Conservation (phyloP, 2,329 filamentous ascomycete species). For the Niveomyces coronatus region DNA sequence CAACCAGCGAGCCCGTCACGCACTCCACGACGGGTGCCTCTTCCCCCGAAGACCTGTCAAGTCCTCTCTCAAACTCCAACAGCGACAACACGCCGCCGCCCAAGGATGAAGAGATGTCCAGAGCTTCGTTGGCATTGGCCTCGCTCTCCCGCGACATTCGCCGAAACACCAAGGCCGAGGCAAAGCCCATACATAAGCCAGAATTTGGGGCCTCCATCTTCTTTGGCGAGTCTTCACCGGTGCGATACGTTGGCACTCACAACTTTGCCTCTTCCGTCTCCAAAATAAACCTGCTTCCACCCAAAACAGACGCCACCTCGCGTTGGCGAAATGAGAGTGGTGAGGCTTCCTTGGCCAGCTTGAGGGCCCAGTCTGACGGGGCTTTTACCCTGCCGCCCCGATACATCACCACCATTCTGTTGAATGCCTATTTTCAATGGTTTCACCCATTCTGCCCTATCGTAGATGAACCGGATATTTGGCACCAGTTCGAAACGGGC, state of each 20-base stretch:
- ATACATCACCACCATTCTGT: conserved; percentile 24
- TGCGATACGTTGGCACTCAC: conserved; percentile 32
- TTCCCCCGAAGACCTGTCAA: neutral
- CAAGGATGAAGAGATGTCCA: conserved; percentile 8
- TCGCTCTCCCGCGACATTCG: conserved; percentile 4
- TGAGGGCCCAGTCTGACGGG: conserved; percentile 9
- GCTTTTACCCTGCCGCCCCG: conserved; percentile 30
- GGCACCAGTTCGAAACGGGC: conserved; percentile 23
- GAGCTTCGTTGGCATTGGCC: conserved; percentile 7
- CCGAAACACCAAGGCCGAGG: neutral
- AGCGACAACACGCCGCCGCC: conserved; percentile 1
- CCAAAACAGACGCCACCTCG: conserved; percentile 23
- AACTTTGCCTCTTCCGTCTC: conserved; percentile 15
- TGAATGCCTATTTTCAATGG: conserved; percentile 39
- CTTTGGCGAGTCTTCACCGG: conserved; percentile 34
- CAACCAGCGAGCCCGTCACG: neutral
- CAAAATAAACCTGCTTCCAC: conserved; percentile 20
- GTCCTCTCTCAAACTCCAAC: conserved; percentile 7
- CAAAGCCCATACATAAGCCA: neutral
- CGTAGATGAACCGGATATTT: conserved; percentile 32
- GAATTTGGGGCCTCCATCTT: conserved; percentile 22
- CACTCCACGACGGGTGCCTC: neutral
- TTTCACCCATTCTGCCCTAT: conserved; percentile 43
- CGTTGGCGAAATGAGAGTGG: conserved; percentile 28
- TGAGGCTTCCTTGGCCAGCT: conserved; percentile 15